Percentiles rank a stretch among this genome's conserved stretches.
phyloP scores from a whole-genome alignment of 805 yeast genomes.

The Spathaspora girioi region DNA sequence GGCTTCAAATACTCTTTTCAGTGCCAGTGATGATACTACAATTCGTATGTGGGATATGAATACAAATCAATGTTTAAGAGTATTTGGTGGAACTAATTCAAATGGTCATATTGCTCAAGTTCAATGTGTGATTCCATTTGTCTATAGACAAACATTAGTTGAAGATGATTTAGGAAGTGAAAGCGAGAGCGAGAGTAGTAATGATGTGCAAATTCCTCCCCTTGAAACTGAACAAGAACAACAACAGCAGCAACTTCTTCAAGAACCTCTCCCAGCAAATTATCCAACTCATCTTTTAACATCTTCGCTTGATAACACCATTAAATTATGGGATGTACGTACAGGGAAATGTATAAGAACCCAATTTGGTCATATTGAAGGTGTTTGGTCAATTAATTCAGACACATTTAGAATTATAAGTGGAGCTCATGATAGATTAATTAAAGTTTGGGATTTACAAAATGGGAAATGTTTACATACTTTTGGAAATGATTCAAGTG shows the following conservation, averaged over 20 bases:
- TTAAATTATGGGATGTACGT: slow-evolving; percentile 85
- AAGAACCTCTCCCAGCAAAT: slow-evolving; percentile 15
- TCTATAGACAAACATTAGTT: slow-evolving; percentile 57
- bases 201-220: not conserved
- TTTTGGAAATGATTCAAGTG: slow-evolving; percentile 63
- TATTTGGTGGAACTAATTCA: slow-evolving; percentile 70
- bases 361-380: slow-evolving; percentile 96
- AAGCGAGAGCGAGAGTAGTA: slow-evolving; percentile 13
- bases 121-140: slow-evolving; percentile 85
- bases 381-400: slow-evolving; percentile 96
- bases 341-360: slow-evolving; percentile 89
- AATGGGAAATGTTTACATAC: slow-evolving; percentile 93
- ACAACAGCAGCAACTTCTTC: not conserved
- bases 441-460: slow-evolving; percentile 94
- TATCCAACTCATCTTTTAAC: slow-evolving; percentile 79
- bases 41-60: slow-evolving; percentile 92
- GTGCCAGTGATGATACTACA: slow-evolving; percentile 89
- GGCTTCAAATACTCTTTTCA: slow-evolving; percentile 71
- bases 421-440: slow-evolving; percentile 89
- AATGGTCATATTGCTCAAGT: slow-evolving; percentile 93
- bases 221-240: not conserved
- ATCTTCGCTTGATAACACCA: slow-evolving; percentile 88
- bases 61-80: slow-evolving; percentile 72
- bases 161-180: slow-evolving; percentile 45
- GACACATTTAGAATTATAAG: slow-evolving; percentile 92